These are phyloP conservation scores for Russula vinacea DNA, from an alignment of 768 basidiomycete species.

Conservation along the genomic window DNA sequence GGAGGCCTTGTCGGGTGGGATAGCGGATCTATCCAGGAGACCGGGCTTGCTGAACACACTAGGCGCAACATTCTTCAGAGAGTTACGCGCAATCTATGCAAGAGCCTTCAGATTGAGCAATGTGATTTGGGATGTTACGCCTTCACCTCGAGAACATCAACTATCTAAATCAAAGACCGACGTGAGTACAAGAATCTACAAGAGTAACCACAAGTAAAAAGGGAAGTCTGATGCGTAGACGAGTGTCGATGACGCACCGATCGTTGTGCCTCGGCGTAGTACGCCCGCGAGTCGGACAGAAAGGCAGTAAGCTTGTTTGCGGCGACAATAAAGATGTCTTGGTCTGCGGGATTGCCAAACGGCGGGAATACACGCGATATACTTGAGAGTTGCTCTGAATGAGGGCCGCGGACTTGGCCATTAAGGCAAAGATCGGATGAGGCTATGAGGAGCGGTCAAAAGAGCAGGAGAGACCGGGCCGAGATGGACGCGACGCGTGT, in stretches of 20 bases:
- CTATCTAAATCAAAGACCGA: conserved; percentile 10
- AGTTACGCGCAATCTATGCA: conserved; percentile 9
- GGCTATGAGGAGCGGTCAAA: background rate
- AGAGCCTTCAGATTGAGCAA: background rate
- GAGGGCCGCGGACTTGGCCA: conserved; percentile 14
- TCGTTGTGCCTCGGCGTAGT: conserved; percentile 17
- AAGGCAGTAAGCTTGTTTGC: conserved; percentile 13
- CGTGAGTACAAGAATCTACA: background rate
- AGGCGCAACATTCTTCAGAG: conserved; percentile 15
- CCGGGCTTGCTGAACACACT: conserved; percentile 17
- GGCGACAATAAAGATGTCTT: conserved; percentile 11
- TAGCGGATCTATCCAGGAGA: conserved; percentile 4
- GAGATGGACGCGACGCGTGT: background rate
- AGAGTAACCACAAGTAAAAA: background rate
- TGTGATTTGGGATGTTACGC: background rate
- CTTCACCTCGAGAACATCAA: conserved; percentile 23
- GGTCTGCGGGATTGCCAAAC: conserved; percentile 17
- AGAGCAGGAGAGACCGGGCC: background rate
- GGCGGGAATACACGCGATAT: conserved; percentile 17
- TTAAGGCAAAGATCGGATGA: background rate
- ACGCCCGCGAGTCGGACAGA: conserved; percentile 12
- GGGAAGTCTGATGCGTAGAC: background rate
- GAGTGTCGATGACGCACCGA: conserved; percentile 7
- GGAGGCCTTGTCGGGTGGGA: conserved; percentile 12
- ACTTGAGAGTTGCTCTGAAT: conserved; percentile 20